Percentiles rank a stretch among this genome's conserved stretches.
Evolutionary conservation across 257 asterid genomes (phyloP).

Genomic region (Nicotiana attenuata): DNA sequence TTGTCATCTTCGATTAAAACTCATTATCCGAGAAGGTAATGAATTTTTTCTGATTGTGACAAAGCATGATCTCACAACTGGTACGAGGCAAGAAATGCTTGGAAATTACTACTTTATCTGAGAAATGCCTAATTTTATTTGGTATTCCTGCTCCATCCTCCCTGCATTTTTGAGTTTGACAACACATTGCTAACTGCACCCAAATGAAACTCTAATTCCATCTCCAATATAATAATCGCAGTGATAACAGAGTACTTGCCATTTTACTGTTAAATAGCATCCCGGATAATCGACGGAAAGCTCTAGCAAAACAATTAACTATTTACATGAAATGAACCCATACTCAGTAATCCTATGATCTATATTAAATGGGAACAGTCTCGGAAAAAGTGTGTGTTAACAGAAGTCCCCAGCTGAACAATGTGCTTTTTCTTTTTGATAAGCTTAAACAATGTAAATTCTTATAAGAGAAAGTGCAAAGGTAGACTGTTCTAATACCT

Average conservation of each 20-base stretch:
- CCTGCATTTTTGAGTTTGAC: not conserved
- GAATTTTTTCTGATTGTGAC: not conserved
- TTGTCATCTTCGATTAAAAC: not conserved
- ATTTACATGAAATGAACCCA: not conserved
- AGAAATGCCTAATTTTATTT: not conserved
- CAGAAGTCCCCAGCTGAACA: conserved; percentile 17
- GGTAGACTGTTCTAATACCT: conserved; percentile 41
- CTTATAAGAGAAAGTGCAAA: not conserved
- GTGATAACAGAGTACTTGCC: not conserved
- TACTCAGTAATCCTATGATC: not conserved
- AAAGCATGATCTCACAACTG: not conserved
- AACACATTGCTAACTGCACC: not conserved
- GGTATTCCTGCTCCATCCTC: conserved; percentile 3
- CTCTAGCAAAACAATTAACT: not conserved
- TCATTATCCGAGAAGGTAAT: not conserved
- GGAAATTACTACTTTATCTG: not conserved
- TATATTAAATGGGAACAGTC: not conserved
- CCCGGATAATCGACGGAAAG: not conserved
- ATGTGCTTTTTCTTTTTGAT: not conserved
- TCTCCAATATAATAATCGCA: not conserved
- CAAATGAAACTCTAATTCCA: not conserved
- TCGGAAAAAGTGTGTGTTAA: not conserved
- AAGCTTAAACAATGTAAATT: not conserved
- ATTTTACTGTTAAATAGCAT: not conserved
- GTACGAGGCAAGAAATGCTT: not conserved